A percentile compares a stretch with the other conserved stretches of the same genome.
phyloP scores from a whole-genome alignment of 2,329 filamentous ascomycete genomes.

The Immersiporthe knoxdaviesiana region DNA sequence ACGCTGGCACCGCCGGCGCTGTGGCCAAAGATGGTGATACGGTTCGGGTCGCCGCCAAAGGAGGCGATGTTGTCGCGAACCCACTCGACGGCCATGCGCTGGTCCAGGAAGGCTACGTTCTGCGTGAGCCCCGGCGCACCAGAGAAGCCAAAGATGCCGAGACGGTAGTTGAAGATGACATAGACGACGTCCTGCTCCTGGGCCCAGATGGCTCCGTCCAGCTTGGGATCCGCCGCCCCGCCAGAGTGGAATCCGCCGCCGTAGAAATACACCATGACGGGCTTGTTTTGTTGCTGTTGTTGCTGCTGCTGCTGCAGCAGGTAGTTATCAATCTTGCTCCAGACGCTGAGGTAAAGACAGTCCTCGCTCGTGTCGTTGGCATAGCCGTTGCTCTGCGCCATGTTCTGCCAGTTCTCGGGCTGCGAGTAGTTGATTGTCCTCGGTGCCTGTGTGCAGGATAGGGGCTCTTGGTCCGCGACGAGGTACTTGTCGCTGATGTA shows the following conservation, averaged over 20 bases:
- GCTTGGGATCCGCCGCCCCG: too few species aligned
- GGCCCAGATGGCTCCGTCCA: too few species aligned
- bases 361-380: not conserved
- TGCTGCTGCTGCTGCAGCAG: too few species aligned
- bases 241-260: too few species aligned
- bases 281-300: too few species aligned
- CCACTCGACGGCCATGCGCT: not conserved
- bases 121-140: conserved; percentile 15
- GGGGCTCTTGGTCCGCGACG: not conserved
- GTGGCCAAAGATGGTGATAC: conserved; percentile 20
- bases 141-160: conserved; percentile 25
- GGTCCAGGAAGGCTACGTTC: conserved; percentile 20
- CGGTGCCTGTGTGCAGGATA: not conserved
- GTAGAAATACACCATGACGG: too few species aligned
- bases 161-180: not conserved
- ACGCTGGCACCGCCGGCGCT: conserved; percentile 17
- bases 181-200: too few species aligned
- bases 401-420: not conserved
- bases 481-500: not conserved
- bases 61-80: too few species aligned
- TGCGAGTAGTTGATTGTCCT: not conserved
- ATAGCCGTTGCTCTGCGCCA: not conserved
- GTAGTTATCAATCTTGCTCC: not conserved
- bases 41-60: conserved; percentile 1
- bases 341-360: not conserved